Evolutionary conservation across 2,329 filamentous ascomycete genomes (phyloP), one percentile per base, ranked within the genome.

Genomic region (Trichoderma citrinoviride): DNA sequence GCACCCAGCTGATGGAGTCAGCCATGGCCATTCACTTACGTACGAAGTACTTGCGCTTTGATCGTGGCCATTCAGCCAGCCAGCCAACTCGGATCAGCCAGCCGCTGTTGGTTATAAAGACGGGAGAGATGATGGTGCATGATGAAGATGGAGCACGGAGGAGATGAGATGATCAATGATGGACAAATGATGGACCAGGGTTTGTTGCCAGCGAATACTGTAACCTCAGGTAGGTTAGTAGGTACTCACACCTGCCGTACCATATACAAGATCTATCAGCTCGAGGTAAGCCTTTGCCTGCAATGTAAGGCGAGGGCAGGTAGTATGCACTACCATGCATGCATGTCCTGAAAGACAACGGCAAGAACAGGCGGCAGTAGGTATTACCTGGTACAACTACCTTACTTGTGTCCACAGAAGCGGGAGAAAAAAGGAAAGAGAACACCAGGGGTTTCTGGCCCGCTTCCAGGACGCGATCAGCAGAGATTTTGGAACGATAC

Each of bases 401-500:
- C 27, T 17, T 47, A 47, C 19, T 54, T 17, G 52, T 23, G 40
- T 17, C 25, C 40, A 21, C 27, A 43, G 37, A 46, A 53, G 58
- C 58, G 44, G 52, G 61, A 58, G 56, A 58, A 57, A 57, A 53
- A 17, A 23, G 61, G 61, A 64, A 55, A 47, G 54, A 53, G 47
- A 37, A 49, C 50, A 12, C 49, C 63, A 65, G 63, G 63, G 56
- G 62, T 37, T 40, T 49, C 17, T 41, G 53, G 54, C 56, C 64
- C 64, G 57, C 64, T 52, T 56, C 57, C 25, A 43, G 44, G 57
- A 61, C 58, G 57, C 61, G 64, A 65, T 65, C 58, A 61, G 64
- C 63, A 65, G 49, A 62, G 57, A 65, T 65, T 65, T 25, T 40
- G 56, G 43, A 61, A 58, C 47, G 57, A 21, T 54, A 41, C 57